Evolutionary conservation across 371 early-diverging fungal species (phyloP).

Genomic region (Mortierella sp.): DNA sequence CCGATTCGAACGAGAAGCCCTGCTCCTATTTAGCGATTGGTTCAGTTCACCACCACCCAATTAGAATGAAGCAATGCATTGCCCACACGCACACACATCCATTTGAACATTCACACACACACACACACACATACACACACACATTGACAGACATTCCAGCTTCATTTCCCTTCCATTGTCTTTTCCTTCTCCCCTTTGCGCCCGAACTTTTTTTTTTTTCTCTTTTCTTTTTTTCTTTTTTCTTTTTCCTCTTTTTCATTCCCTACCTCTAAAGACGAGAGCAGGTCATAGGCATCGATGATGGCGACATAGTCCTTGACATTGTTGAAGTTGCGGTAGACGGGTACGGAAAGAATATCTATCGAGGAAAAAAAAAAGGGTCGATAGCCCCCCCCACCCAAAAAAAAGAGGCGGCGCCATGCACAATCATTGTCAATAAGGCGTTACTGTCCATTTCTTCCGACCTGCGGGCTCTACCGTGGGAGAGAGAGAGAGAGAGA

Average conservation of each 20-base stretch:
- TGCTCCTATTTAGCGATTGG: constrained; percentile 17
- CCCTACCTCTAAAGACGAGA: constrained; percentile 51
- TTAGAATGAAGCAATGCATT: too few species aligned
- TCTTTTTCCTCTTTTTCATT: background rate
- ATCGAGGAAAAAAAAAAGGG: background rate
- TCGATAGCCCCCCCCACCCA: too few species aligned
- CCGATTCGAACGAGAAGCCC: constrained; percentile 43
- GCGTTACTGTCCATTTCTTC: background rate
- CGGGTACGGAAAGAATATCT: constrained; percentile 69
- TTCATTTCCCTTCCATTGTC: too few species aligned
- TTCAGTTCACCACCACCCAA: too few species aligned
- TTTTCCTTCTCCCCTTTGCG: too few species aligned
- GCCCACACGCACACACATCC: too few species aligned
- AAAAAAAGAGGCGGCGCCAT: too few species aligned
- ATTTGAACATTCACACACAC: too few species aligned
- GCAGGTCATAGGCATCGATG: constrained; percentile 65
- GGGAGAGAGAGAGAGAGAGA: constrained; percentile 19
- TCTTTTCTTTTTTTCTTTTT: background rate
- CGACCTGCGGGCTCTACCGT: constrained; percentile 36
- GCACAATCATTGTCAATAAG: too few species aligned
- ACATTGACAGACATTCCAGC: too few species aligned
- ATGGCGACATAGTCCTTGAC: constrained; percentile 64
- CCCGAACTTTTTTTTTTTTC: background rate
- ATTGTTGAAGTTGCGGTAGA: constrained; percentile 57
- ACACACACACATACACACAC: too few species aligned